These are phyloP conservation scores for Nymphaea thermarum DNA, from an alignment of 164 flowering plant species.

Conservation along the genomic window DNA sequence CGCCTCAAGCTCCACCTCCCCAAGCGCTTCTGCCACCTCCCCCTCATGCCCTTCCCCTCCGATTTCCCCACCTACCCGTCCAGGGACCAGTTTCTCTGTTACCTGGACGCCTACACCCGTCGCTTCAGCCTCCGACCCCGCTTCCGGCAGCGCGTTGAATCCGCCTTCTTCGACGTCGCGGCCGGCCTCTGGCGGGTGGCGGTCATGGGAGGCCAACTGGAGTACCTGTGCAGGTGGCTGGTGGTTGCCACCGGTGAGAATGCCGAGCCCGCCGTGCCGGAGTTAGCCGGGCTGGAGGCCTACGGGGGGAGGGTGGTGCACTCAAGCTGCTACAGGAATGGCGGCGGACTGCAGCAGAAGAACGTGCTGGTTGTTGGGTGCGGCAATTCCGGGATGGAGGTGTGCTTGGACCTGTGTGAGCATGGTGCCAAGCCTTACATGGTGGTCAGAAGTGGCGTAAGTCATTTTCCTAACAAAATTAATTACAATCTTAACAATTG, in stretches of 20 bases:
- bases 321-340: slow-evolving; percentile 51
- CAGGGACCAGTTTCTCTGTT: slow-evolving; percentile 61
- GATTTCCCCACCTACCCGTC: slow-evolving; percentile 63
- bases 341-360: slow-evolving; percentile 36
- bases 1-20: slow-evolving; percentile 82
- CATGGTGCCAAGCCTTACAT: slow-evolving; percentile 76
- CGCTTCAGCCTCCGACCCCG: slow-evolving; percentile 44
- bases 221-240: slow-evolving; percentile 62
- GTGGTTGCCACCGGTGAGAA: slow-evolving; percentile 81
- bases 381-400: slow-evolving; percentile 99
- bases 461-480: slow-evolving; percentile 10
- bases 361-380: slow-evolving; percentile 84
- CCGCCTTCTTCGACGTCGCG: slow-evolving; percentile 52
- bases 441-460: slow-evolving; percentile 86
- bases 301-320: slow-evolving; percentile 47
- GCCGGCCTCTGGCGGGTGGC: slow-evolving; percentile 25
- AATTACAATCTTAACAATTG: not conserved
- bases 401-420: slow-evolving; percentile 74
- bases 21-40: slow-evolving; percentile 72
- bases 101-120: slow-evolving; percentile 71
- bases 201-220: slow-evolving; percentile 35
- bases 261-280: slow-evolving; percentile 58
- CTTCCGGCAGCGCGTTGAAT: slow-evolving; percentile 43
- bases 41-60: slow-evolving; percentile 55
- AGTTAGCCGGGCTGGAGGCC: slow-evolving; percentile 32